A percentile compares a stretch with the other conserved stretches of the same genome.
Evolutionary conservation across 2,329 filamentous ascomycete genomes (phyloP).

Genomic region (Fusarium gaditjirri): DNA sequence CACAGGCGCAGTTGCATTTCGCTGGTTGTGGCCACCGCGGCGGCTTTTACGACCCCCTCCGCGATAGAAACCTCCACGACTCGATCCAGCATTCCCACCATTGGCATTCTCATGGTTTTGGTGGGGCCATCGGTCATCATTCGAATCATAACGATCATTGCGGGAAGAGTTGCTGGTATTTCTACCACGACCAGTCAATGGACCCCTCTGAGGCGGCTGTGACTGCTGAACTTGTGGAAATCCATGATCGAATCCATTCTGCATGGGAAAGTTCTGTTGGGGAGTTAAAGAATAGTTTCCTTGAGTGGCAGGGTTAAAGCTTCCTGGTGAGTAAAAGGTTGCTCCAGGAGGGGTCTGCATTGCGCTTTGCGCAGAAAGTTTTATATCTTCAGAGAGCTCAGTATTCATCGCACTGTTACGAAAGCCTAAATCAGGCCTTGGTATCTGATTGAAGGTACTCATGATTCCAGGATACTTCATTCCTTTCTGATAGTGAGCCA

Average conservation of each 20-base stretch:
- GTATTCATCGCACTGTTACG: neutral
- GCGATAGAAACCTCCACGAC: slow-evolving; percentile 27
- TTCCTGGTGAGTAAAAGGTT: slow-evolving; percentile 7
- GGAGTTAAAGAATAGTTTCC: neutral
- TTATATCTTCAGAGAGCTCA: neutral
- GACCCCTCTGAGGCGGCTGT: slow-evolving; percentile 3
- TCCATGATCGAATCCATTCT: slow-evolving; percentile 8
- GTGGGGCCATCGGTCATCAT: slow-evolving; percentile 23
- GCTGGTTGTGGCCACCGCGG: slow-evolving; percentile 31
- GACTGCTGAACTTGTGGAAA: slow-evolving; percentile 8
- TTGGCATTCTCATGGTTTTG: slow-evolving; percentile 21
- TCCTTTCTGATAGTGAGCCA: neutral
- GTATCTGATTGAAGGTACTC: neutral
- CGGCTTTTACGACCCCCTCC: slow-evolving; percentile 23
- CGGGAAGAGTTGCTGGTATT: slow-evolving; percentile 18
- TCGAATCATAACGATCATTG: slow-evolving; percentile 6
- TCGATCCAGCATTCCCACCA: neutral
- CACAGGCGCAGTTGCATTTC: slow-evolving; percentile 35
- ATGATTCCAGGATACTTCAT: neutral
- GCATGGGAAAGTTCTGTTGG: slow-evolving; percentile 1
- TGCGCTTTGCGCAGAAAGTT: neutral
- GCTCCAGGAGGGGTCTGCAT: slow-evolving; percentile 1
- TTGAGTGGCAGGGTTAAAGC: neutral
- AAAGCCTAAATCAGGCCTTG: neutral
- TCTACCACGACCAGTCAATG: neutral